These are phyloP conservation scores for Chytriomyces sp. DNA, from an alignment of 192 early-diverging fungal genomes.

Conservation along the genomic window DNA sequence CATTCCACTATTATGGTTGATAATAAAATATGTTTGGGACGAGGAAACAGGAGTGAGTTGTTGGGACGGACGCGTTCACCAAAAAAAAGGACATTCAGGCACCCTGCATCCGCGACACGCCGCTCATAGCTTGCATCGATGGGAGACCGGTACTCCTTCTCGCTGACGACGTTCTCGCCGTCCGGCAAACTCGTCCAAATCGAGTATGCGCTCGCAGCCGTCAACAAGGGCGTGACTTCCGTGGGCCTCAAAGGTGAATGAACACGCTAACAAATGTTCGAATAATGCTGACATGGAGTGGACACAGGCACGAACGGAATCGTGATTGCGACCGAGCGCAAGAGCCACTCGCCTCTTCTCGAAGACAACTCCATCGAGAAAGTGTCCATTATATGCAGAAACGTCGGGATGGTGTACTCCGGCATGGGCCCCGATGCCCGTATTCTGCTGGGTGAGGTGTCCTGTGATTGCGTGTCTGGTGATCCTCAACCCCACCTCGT, in stretches of 20 bases:
- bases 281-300: neutral
- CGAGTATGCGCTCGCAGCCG: conserved; percentile 95
- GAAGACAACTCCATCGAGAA: conserved; percentile 92
- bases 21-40: too few relatives aligned
- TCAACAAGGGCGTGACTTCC: conserved; percentile 83
- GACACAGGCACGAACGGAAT: conserved; percentile 88
- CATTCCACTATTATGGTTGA: neutral
- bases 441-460: conserved; percentile 66
- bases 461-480: neutral
- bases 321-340: conserved; percentile 98
- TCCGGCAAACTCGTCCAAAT: conserved; percentile 99
- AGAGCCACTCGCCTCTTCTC: conserved; percentile 87
- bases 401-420: conserved; percentile 98
- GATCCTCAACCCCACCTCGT: neutral
- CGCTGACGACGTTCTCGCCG: conserved; percentile 98
- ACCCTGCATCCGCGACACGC: neutral
- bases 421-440: conserved; percentile 99
- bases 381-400: conserved; percentile 84
- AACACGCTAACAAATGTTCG: neutral
- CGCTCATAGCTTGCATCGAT: too few relatives aligned
- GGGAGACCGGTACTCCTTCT: conserved; percentile 87
- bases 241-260: conserved; percentile 89
- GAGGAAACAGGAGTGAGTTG: too few relatives aligned
- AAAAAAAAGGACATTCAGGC: neutral
- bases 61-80: neutral